Base-by-base conservation (phyloP, 306 rosid genomes). In the Gleditsia sinensis region DNA sequence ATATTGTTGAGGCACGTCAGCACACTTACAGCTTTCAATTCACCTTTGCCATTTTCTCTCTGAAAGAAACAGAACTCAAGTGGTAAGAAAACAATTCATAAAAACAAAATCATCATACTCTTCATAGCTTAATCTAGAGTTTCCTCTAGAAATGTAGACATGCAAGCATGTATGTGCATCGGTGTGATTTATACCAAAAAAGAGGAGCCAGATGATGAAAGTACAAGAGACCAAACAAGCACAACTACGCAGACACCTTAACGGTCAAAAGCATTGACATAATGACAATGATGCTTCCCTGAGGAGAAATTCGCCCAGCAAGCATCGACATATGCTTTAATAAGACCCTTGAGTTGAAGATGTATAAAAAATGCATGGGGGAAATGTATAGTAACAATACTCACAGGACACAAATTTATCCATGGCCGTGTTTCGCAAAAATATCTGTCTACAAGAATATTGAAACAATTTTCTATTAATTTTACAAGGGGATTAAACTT, bases 31-130 rank as follows among this genome's bases (percentile, higher is more conserved):
- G 56, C 72, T 72, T 56, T 71, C 48, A 28, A 54, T 82, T 89
- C 87, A 92, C 80, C 96, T 88, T 75, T 87, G 89, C 97, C 97
- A 92, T 77, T 83, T 90, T 81, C 88, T 92, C 85, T 92, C 97
- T 92, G 97, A 72, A 85, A 78, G 51, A 76, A 80, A 67, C 61
- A 84, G 25, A 77, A 73, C 65, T 61, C 46, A 75, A 80, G 69
- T n/a, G 74, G 65, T 83, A 11, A 82, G 83, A 54, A 63, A 11
- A n/a, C 7, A 16, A 51, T 61, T 66, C 12, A 62, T 9, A 59
- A 53, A n/a, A 40, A 48, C 43, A 78, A n/a, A 32, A 43, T 51
- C 25, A 30, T 20, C 64, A 56, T 49, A 24, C 37, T 45, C 11
- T 42, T 59, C 14, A 34, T 16, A 7, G 30, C 36, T 21, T 6